Evolutionary conservation across 2,329 filamentous ascomycete species (phyloP).

Genomic region (Aureobasidium sp.): DNA sequence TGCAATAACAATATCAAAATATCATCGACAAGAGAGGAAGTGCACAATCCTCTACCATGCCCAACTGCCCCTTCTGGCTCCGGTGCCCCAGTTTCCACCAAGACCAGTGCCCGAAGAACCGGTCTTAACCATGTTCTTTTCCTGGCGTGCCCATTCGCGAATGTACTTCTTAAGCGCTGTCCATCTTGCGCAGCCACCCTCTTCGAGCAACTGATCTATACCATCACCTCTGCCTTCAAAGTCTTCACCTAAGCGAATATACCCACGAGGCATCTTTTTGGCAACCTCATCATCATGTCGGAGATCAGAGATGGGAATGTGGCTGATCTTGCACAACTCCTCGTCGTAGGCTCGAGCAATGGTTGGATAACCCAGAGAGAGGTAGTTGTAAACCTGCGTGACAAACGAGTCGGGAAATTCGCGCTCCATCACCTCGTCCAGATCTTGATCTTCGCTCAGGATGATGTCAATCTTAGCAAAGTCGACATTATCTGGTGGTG

Average conservation of each 20-base stretch:
- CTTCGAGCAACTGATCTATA: constrained; percentile 31
- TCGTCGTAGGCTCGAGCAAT: constrained; percentile 76
- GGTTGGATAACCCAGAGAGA: constrained; percentile 85
- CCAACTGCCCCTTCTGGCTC: constrained; percentile 44
- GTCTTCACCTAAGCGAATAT: constrained; percentile 54
- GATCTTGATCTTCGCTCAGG: constrained; percentile 37
- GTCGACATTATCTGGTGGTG: constrained; percentile 19
- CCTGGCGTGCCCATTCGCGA: constrained; percentile 80
- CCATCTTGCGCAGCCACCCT: constrained; percentile 64
- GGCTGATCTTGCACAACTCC: constrained; percentile 75
- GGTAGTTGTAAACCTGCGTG: constrained; percentile 94
- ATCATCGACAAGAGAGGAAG: not conserved
- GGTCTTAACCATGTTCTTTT: constrained; percentile 56
- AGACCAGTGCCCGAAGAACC: constrained; percentile 17
- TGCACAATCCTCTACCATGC: constrained; percentile 24
- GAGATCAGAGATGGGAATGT: constrained; percentile 61
- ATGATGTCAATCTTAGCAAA: constrained; percentile 32
- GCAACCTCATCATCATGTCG: constrained; percentile 61
- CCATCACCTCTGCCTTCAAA: constrained; percentile 33
- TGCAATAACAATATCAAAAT: not conserved
- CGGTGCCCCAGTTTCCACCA: constrained; percentile 34
- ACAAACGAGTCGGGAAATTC: constrained; percentile 82
- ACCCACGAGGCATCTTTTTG: constrained; percentile 55
- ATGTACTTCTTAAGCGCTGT: constrained; percentile 77
- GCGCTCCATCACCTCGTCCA: constrained; percentile 36